Base-by-base conservation (phyloP, 805 yeast genomes). In the Kuraishia floccosa region DNA sequence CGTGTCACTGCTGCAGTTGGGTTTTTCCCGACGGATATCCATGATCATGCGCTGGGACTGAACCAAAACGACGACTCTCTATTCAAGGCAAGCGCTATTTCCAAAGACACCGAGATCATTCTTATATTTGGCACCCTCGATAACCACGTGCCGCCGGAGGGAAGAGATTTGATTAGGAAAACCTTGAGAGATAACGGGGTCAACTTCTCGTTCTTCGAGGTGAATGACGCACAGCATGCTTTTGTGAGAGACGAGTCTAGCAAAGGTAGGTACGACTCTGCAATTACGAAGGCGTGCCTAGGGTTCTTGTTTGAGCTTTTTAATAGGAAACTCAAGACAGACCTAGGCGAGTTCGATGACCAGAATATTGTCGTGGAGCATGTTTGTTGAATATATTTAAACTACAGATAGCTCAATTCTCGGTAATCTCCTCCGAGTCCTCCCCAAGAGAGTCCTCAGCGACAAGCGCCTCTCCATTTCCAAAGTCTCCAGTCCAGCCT, bases 211-310 rank as follows among this genome's bases (percentile, higher is more conserved):
- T 78, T 81, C 48, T 65, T 76, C 56, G 93, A 81, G 52, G 60
- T 80, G 32, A 69, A 76, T 42, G 86, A 71, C 39, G 91, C 93
- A 10, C 86, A 81, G 50, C 93, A 82, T 42, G 91, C 93, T 0
- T 81, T 80, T 43, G 77, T 81, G 32, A 63, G 91, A 39, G 93
- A 81, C 48, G 91, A 80, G 46, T 54, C 62, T 37, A 75, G 84
- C 40, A 81, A 79, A 55, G 93, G 83, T n/a, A 61, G 91, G 44
- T 81, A 71, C 46, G 91, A 81, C 49, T 72, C 85, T n/a, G 84
- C 84, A 2, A 68, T 76, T 33, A 80, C 91, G 14, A 60, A 64
- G 39, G 59, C 72, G 19, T 77, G 89, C 46, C 56, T 75, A 41
- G 78, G 72, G 15, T 76, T 82, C 65, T 50, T 81, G 42, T 60